Base-by-base conservation (phyloP, 2,329 filamentous ascomycete genomes). In the Hypomyces rosellus region DNA sequence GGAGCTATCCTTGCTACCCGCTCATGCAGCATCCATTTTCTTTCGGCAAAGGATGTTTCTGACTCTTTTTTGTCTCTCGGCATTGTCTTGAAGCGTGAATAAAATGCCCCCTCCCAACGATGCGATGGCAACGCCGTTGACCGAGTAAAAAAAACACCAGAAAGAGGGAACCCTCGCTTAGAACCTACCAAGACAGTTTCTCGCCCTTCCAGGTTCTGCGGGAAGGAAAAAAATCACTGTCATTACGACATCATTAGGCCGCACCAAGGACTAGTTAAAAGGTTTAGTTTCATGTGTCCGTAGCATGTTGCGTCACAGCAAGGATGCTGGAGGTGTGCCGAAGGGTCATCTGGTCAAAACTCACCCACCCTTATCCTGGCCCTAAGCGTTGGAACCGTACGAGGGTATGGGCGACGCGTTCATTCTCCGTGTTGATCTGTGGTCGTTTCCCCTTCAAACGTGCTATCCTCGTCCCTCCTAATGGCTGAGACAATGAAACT, bases 1-100 rank as follows among this genome's bases (percentile, higher is more conserved):
- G 58, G 55, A 57, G 47, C 53, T 54, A 60, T 64, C 61, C 65
- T 61, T 66, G 64, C 63, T 72, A 71, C 66, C 69, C 68, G 68
- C 66, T 66, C 66, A 64, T 73, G 69, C 69, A 70, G 65, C 54
- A 55, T 25, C 36, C 48, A 39, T 49, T 50, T 45, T 43, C 33
- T 51, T 50, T 36, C 48, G 30, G 16, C 18, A 30, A 44, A 25
- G 25, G 5, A 30, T 13, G 41, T n/a, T 6, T 44, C 30, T 13
- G 20, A 25, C 41, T 25, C n/a, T 33, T 13, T 20, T 30, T 30
- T 30, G 25, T 30, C 25, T 30, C 25, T 30, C 25, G 25, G 25
- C 38, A 41, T 15, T 12, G 9, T 11, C 15, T n/a, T 38, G 36
- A 38, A 16, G 36, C n/a, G 16, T 20, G 12, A 16, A 16, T 20